phyloP scores from a whole-genome alignment of 768 basidiomycete species.

The Lactarius trivialis region DNA sequence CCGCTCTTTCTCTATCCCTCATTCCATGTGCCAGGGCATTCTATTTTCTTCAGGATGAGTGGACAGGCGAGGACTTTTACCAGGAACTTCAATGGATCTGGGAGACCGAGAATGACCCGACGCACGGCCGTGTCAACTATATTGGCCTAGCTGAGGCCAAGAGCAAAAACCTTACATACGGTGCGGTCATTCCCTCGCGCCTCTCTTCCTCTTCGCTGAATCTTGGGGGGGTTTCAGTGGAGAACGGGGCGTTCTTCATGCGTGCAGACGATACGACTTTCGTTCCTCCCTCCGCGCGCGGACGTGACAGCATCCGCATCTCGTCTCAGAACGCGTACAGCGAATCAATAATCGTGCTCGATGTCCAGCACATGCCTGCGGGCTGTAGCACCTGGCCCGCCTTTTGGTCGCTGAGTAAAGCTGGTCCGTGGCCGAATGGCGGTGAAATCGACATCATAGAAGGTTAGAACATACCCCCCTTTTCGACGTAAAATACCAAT shows the following conservation, averaged over 20 bases:
- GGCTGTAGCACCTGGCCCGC: constrained; percentile 63
- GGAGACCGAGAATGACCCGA: constrained; percentile 50
- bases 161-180: constrained; percentile 40
- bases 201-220: background rate
- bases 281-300: constrained; percentile 37
- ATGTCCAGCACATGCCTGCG: constrained; percentile 53
- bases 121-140: constrained; percentile 57
- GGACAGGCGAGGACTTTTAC: constrained; percentile 40
- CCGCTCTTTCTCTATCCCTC: constrained; percentile 7
- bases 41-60: constrained; percentile 15
- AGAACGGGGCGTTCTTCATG: constrained; percentile 46
- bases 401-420: constrained; percentile 48
- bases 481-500: background rate
- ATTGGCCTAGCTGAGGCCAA: constrained; percentile 41
- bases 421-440: constrained; percentile 51
- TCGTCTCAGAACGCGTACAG: constrained; percentile 38
- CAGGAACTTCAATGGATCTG: constrained; percentile 43
- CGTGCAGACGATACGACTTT: constrained; percentile 41
- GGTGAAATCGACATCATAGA: constrained; percentile 63
- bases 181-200: constrained; percentile 27
- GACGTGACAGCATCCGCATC: constrained; percentile 55
- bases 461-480: constrained; percentile 30
- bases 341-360: constrained; percentile 45
- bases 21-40: constrained; percentile 1
- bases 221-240: constrained; percentile 31